Conservation (phyloP, 1,284 basidiomycete species). For the Pterulicium gracile region DNA sequence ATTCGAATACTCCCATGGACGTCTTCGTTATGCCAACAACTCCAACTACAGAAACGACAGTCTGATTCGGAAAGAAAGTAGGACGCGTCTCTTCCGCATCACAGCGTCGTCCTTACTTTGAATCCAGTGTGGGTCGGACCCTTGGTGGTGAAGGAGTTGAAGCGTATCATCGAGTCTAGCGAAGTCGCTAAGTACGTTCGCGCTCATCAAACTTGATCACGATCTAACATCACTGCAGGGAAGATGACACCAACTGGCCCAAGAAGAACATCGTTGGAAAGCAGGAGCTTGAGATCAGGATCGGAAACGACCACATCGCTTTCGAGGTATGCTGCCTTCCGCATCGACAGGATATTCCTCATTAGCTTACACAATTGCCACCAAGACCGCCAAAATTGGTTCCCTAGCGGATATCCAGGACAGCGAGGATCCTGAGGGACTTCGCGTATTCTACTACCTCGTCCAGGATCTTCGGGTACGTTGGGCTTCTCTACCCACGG, state of each 20-base stretch:
- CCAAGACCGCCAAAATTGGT: constrained; percentile 94
- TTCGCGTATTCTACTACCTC: constrained; percentile 98
- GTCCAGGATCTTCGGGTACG: constrained; percentile 91
- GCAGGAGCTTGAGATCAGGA: constrained; percentile 91
- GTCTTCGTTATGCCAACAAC: constrained; percentile 97
- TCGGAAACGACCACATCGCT: constrained; percentile 93
- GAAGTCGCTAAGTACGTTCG: constrained; percentile 84
- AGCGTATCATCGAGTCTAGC: constrained; percentile 88
- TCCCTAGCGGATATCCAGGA: constrained; percentile 95
- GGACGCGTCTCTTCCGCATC: constrained; percentile 21
- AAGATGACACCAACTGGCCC: constrained; percentile 97
- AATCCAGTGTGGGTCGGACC: constrained; percentile 87
- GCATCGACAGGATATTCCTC: background rate
- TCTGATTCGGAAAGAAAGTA: constrained; percentile 96
- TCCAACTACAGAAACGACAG: constrained; percentile 98
- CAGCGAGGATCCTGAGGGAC: constrained; percentile 93
- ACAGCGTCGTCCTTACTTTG: constrained; percentile 2
- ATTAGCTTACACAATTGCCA: constrained; percentile 4
- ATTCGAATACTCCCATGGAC: constrained; percentile 95
- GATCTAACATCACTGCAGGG: constrained; percentile 39
- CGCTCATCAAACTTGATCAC: background rate
- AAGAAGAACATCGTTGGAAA: constrained; percentile 98
- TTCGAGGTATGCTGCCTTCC: constrained; percentile 71
- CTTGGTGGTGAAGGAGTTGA: constrained; percentile 86
- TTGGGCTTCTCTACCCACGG: constrained; percentile 12